A percentile compares a stretch with the other conserved stretches of the same genome.
Evolutionary conservation across 106 monocot genomes (phyloP).

Genomic region (Xerophyta viscosa): DNA sequence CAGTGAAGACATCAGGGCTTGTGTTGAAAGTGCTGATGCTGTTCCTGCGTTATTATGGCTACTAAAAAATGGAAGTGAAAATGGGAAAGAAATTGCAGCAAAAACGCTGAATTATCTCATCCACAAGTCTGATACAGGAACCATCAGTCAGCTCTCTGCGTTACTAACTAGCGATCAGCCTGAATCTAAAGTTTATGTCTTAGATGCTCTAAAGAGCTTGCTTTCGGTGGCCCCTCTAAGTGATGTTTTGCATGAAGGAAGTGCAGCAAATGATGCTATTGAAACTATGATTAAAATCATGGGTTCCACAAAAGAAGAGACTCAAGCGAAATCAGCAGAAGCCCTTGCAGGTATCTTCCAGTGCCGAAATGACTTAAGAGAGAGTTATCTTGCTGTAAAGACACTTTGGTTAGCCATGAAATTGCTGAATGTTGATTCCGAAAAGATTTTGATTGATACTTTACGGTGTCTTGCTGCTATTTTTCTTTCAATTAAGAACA

Average conservation of each 20-base stretch:
- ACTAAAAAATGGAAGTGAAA: slow-evolving; percentile 48
- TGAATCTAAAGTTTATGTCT: slow-evolving; percentile 49
- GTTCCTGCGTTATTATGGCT: slow-evolving; percentile 66
- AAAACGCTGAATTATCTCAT: slow-evolving; percentile 64
- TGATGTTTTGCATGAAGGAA: slow-evolving; percentile 52
- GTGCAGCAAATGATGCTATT: slow-evolving; percentile 83
- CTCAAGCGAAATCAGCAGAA: slow-evolving; percentile 86
- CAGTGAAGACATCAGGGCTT: slow-evolving; percentile 79
- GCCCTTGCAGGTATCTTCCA: slow-evolving; percentile 78
- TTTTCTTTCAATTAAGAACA: slow-evolving; percentile 88
- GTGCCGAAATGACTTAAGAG: slow-evolving; percentile 86
- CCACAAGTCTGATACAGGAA: slow-evolving; percentile 47
- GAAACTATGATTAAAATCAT: slow-evolving; percentile 90
- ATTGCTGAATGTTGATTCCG: slow-evolving; percentile 51
- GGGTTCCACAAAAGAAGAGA: slow-evolving; percentile 68
- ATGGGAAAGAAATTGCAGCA: slow-evolving; percentile 64
- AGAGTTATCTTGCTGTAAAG: slow-evolving; percentile 81
- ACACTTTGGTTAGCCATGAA: slow-evolving; percentile 61
- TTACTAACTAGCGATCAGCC: slow-evolving; percentile 44
- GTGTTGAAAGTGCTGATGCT: slow-evolving; percentile 83
- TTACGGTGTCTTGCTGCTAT: slow-evolving; percentile 81
- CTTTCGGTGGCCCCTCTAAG: slow-evolving; percentile 54
- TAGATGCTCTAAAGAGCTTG: slow-evolving; percentile 58
- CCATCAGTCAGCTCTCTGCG: slow-evolving; percentile 68
- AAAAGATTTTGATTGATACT: slow-evolving; percentile 49